Conservation (phyloP, 1,139 yeast species). For the Hyphopichia burtonii region DNA sequence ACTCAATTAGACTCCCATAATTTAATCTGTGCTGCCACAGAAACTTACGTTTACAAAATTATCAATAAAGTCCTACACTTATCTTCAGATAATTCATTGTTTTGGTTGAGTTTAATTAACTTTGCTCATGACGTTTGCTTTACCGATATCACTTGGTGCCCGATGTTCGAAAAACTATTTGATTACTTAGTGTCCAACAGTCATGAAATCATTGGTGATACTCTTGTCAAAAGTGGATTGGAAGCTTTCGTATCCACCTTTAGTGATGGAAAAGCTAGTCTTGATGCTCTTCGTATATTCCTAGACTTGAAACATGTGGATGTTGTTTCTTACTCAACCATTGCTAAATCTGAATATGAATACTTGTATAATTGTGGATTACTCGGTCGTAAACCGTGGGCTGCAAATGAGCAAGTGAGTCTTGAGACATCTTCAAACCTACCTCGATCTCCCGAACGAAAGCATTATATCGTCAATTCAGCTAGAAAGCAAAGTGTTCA, state of each 20-base stretch:
- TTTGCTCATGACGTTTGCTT: conserved; percentile 31
- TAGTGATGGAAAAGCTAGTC: conserved; percentile 4
- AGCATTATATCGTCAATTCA: conserved; percentile 10
- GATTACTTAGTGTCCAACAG: conserved; percentile 14
- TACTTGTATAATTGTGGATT: background rate
- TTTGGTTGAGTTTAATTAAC: conserved; percentile 30
- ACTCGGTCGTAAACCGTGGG: background rate
- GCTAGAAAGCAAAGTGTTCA: conserved; percentile 31
- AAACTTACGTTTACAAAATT: background rate
- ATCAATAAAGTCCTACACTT: background rate
- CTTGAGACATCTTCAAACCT: background rate
- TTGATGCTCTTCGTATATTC: background rate
- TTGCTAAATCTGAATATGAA: background rate
- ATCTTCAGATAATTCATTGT: conserved; percentile 9
- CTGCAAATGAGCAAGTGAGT: background rate
- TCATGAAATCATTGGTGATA: conserved; percentile 11
- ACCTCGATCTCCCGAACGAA: background rate
- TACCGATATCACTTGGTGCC: conserved; percentile 21
- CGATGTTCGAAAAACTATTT: conserved; percentile 19
- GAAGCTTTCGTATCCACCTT: conserved; percentile 25
- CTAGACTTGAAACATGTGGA: background rate
- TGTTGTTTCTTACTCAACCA: background rate
- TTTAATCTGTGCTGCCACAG: background rate
- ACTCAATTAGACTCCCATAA: conserved; percentile 4
- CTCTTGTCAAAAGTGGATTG: conserved; percentile 24